A percentile compares a stretch with the other conserved stretches of the same genome.
Evolutionary conservation across 768 basidiomycete genomes (phyloP).

Genomic region (Tricholoma hemisulphureum): DNA sequence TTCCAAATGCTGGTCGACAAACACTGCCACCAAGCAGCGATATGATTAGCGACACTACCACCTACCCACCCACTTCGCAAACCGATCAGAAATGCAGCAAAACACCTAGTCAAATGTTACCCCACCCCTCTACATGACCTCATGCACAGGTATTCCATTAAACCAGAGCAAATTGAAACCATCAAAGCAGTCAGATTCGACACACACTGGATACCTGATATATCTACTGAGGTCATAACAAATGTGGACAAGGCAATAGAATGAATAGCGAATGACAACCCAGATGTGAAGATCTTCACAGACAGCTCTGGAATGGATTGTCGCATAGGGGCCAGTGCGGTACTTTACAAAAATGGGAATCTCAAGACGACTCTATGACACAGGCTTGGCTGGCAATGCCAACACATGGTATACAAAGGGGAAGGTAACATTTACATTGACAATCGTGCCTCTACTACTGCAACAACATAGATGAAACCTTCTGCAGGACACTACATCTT

Average conservation of each 20-base stretch:
- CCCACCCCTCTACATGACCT: not conserved
- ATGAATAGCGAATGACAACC: not conserved
- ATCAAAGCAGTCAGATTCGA: not conserved
- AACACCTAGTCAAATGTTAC: too few relatives aligned
- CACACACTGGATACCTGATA: not conserved
- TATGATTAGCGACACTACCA: too few relatives aligned
- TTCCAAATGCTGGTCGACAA: not conserved
- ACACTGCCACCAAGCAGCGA: not conserved
- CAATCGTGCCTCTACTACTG: too few relatives aligned
- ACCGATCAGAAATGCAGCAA: too few relatives aligned
- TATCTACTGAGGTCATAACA: not conserved
- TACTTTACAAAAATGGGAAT: slow-evolving; percentile 5
- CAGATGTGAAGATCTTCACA: not conserved
- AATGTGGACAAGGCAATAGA: not conserved
- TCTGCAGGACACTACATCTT: not conserved
- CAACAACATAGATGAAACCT: too few relatives aligned
- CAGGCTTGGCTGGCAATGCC: not conserved
- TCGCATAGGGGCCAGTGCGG: not conserved
- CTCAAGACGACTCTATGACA: not conserved
- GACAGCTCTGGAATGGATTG: not conserved
- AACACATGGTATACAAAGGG: too few relatives aligned
- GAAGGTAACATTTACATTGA: too few relatives aligned
- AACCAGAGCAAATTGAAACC: slow-evolving; percentile 11
- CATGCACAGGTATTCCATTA: not conserved
- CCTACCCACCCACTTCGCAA: too few relatives aligned